A percentile compares a stretch with the other conserved stretches of the same genome.
These are phyloP conservation scores for Fraxinus latifolia DNA, from an alignment of 305 asterid species.

Conservation along the genomic window DNA sequence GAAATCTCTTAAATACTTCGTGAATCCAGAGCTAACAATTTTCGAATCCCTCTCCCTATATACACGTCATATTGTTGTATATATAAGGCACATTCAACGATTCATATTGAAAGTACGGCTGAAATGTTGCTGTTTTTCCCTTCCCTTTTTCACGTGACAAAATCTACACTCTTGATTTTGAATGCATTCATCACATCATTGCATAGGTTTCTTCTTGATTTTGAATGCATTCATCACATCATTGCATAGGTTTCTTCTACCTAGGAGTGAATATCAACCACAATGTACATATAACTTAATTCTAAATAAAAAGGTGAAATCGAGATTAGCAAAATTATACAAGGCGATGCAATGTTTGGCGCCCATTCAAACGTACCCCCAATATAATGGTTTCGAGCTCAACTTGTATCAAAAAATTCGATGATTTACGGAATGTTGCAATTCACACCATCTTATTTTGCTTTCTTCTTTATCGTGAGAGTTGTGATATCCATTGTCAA, in stretches of 20 bases:
- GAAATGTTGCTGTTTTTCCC: background rate
- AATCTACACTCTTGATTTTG: too few species aligned
- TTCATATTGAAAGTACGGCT: background rate
- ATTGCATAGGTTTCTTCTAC: too few species aligned
- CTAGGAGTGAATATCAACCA: too few species aligned
- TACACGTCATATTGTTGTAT: background rate
- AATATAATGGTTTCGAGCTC: background rate
- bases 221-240: too few species aligned
- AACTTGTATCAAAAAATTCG: too few species aligned
- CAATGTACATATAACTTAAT: too few species aligned
- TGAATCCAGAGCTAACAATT: slow-evolving; percentile 36
- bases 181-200: too few species aligned
- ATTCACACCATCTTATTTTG: background rate
- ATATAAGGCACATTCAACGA: background rate
- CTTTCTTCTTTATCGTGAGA: background rate
- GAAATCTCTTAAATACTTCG: slow-evolving; percentile 27
- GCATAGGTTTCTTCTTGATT: too few species aligned
- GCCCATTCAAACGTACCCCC: background rate
- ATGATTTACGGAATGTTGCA: background rate
- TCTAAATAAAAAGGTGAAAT: too few species aligned
- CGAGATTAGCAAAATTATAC: background rate
- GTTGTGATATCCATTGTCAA: background rate
- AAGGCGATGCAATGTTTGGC: background rate
- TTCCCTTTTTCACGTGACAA: background rate
- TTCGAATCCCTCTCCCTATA: slow-evolving; percentile 26